Base-by-base conservation (phyloP, 495 filamentous ascomycete genomes). In the Penicillium pulvis region DNA sequence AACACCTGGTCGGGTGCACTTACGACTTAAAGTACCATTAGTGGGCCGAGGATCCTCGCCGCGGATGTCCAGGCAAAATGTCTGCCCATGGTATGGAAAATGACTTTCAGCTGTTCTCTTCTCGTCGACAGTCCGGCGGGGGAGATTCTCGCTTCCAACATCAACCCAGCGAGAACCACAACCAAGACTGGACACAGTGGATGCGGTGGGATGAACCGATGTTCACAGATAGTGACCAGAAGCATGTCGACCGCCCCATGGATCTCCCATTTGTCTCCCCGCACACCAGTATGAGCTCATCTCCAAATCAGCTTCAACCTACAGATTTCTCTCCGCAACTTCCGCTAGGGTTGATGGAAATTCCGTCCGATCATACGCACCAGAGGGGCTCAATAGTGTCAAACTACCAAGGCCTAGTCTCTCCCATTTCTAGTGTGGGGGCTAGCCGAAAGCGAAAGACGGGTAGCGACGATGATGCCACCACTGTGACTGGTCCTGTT, bases 151-250 rank as follows among this genome's bases (percentile, higher is more conserved):
- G 58, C 36, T 33, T 59, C 16, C 53, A 66, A 6, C 57, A 67
- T 12, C 54, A 68, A 16, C 42, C 54, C 7, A 44, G 59, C n/a
- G 74, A 75, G 14, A 70, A 71, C 36, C 28, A 57, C n/a, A 66
- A 55, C 28, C 75, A 74, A 56, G 77, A 80, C 52, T 80, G 77
- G 77, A 76, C 76, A 1, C 75, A 80, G 57, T 80, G 77, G 77
- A 80, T 80, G 77, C 69, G 76, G 67, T 80, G 77, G 77, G 77
- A 80, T 59, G 74, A 80, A 39, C 72, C 73, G 26, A 60, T 64
- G 30, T 71, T 72, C 30, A 30, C 65, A 1, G 69, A 75, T 28
- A 36, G 59, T 26, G 47, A 57, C 33, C 69, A 66, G 11, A 71
- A 67, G 51, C 42, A 65, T 6, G 60, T 65, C 35, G 48, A 64